These are phyloP conservation scores for Neodidymelliopsis sp. DNA, from an alignment of 2,329 filamentous ascomycete genomes.

Conservation along the genomic window DNA sequence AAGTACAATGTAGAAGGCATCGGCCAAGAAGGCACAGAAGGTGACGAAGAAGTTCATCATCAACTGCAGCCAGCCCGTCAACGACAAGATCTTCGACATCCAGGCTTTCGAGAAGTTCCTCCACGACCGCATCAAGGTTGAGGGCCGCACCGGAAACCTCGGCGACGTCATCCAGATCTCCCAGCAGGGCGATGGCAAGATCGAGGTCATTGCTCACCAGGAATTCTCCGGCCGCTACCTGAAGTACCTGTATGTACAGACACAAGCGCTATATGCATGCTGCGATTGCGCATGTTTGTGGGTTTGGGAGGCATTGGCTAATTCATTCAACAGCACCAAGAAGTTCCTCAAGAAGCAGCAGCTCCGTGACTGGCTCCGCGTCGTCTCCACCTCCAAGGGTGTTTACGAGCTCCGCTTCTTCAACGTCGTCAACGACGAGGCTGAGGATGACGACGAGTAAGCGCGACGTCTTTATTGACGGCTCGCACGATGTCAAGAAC, in stretches of 20 bases:
- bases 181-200: conserved; percentile 93
- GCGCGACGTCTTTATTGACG: conserved; percentile 39
- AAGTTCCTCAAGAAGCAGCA: conserved; percentile 99
- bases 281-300: no score
- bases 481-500: conserved; percentile 15
- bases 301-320: conserved; percentile 10
- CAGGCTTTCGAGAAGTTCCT: conserved; percentile 99
- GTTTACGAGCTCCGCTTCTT: conserved; percentile 99
- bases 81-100: conserved; percentile 99
- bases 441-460: conserved; percentile 98
- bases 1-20: conserved; percentile 69
- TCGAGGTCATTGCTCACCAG: conserved; percentile 96
- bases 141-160: conserved; percentile 97
- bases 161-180: conserved; percentile 91
- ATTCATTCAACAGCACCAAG: conserved; percentile 83
- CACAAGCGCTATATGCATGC: background rate
- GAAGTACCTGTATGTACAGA: conserved; percentile 93
- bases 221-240: conserved; percentile 98
- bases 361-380: conserved; percentile 99
- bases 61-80: conserved; percentile 97
- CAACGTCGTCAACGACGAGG: conserved; percentile 99
- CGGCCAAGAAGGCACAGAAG: conserved; percentile 67
- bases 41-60: conserved; percentile 98
- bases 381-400: conserved; percentile 96
- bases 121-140: conserved; percentile 99